Base-by-base conservation (phyloP, 2,329 filamentous ascomycete genomes). In the Xylariaceae sp. region DNA sequence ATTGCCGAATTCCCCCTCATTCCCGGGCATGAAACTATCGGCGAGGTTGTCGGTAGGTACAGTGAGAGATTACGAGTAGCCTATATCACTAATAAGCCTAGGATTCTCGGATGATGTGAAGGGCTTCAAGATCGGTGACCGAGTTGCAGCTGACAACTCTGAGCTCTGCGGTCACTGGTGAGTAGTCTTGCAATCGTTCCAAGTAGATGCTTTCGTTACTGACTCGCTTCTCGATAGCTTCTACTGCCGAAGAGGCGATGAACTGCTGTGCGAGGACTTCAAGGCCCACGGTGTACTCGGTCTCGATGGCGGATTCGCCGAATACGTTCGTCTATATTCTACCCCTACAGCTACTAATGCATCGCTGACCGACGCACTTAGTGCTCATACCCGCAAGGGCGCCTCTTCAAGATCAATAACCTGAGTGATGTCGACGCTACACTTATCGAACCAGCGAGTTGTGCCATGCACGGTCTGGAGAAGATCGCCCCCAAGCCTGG, bases 221-320 rank as follows among this genome's bases (percentile, higher is more conserved):
- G 36, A 67, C 55, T 58, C 23, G 23, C 16, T 19, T 31, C 43
- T 31, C 11, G 8, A 48, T 49, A 71, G 69, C 76, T 89, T 88
- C 79, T 89, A 90, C 77, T 91, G 88, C 76, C 83, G 85, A 62
- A 83, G 86, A 54, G 87, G 87, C 49, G 81, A 90, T 69, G 79
- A 84, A 26, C 75, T 90, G 43, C 82, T 90, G 53, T 91, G 88
- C 72, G 87, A 89, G 73, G 81, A 88, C 64, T 87, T 88, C 72
- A 81, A 85, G 64, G 86, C 85, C 17, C 86, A 89, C 64, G 87
- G 84, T 65, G 84, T 86, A n/a, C 39, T 70, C 41, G 86, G 82
- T 63, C 79, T 89, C 73, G 84, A 88, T 61, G 88, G 88, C 65
- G 87, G 88, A 26, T 91, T 91, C 66, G 88, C 88, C 47, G 87